Evolutionary conservation across 1,284 basidiomycete species (phyloP).

Genomic region (Amanita bisporigera): DNA sequence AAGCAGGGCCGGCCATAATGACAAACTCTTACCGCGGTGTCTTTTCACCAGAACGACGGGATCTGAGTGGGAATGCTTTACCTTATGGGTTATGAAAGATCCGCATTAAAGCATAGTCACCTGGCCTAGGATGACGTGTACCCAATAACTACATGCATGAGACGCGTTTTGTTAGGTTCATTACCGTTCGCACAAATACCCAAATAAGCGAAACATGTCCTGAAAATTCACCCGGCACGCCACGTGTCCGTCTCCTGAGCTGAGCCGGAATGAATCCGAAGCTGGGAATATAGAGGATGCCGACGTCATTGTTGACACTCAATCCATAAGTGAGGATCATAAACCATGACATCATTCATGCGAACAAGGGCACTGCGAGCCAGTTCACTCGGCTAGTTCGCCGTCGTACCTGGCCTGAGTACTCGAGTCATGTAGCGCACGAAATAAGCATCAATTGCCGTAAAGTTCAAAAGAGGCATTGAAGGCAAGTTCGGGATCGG

Average conservation of each 20-base stretch:
- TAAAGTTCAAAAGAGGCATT: not conserved
- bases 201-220: not conserved
- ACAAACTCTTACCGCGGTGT: too few relatives aligned
- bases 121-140: not conserved
- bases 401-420: not conserved
- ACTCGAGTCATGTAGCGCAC: not conserved
- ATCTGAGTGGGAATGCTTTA: not conserved
- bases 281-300: not conserved
- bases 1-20: not conserved
- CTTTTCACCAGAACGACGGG: too few relatives aligned
- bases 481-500: not conserved
- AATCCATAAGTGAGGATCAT: not conserved
- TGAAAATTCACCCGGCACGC: not conserved
- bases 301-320: not conserved
- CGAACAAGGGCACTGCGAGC: conserved; percentile 1
- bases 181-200: not conserved
- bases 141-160: not conserved
- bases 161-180: not conserved
- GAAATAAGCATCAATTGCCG: not conserved
- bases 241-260: not conserved
- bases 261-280: not conserved
- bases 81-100: not conserved
- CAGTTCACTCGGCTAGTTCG: not conserved
- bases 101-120: not conserved
- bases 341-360: not conserved